Evolutionary conservation across 2,329 filamentous ascomycete genomes (phyloP), one percentile per base, ranked within the genome.

Genomic region (Aaosphaeria arxii): DNA sequence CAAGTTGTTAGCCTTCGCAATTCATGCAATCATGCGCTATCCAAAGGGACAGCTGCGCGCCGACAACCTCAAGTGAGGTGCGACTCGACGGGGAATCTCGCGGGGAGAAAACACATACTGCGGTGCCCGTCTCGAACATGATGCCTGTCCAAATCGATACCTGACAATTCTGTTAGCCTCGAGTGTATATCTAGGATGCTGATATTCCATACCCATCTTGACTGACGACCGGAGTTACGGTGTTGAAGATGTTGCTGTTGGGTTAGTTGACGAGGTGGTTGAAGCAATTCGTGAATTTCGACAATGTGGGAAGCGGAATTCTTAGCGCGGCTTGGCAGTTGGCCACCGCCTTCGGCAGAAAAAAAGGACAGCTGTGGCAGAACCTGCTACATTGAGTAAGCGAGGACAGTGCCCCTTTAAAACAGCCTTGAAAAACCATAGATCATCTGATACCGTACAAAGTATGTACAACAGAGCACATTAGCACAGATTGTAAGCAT

Each of bases 91-190:
- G 66, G 65, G 48, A 39, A 69, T 65, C 68, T 64, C 64, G 68
- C 64, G 66, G 66, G 65, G 48, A 39, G 58, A 54, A 54, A 9
- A 63, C 66, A 70, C 66, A 59, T 70, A 70, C 66, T 70, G 69
- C 91, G 89, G 83, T 96, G 91, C 73, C 73, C 79, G 77, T 72
- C 75, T 74, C 78, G 77, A 73, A 83, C 80, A 77, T 84, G 81
- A 75, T 84, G 81, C 71, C 75, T 75, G 74, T 83, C 78, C 55
- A 71, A 64, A 64, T 71, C 68, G 56, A 71, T 71, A 57, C 68
- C 68, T 64, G 17, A 24, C 2, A 24, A 24, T 24, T 24, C 17
- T 24, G 17, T 24, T 24, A 24, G 17, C 17, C 17, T 24, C 17
- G 17, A 24, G 17, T 24, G 17, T 24, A 24, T 24, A 24, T 24